Conservation (phyloP, 352 stramenopile genomes). For the Phytophthora pini region DNA sequence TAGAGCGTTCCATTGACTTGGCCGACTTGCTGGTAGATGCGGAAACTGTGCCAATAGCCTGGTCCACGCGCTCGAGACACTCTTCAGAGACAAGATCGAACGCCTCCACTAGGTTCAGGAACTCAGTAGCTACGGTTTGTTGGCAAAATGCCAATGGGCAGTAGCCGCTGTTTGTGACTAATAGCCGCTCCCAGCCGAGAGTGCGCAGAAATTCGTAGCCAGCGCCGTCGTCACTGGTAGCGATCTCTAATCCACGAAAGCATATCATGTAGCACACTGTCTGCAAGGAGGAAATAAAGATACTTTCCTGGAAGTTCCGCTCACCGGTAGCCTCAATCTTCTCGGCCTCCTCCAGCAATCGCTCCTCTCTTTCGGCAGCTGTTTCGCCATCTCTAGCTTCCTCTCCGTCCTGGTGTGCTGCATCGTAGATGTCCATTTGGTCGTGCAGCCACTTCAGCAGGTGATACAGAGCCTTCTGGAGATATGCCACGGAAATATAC, state of each 20-base stretch:
- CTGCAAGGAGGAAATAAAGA: slow-evolving; percentile 90
- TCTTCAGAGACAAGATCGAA: slow-evolving; percentile 81
- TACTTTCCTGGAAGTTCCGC: slow-evolving; percentile 67
- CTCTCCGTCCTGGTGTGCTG: slow-evolving; percentile 35
- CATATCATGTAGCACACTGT: slow-evolving; percentile 98
- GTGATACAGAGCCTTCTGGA: slow-evolving; percentile 94
- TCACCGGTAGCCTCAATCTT: slow-evolving; percentile 28
- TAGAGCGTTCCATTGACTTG: slow-evolving; percentile 78
- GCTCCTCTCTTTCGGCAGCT: slow-evolving; percentile 29
- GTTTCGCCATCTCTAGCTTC: slow-evolving; percentile 20
- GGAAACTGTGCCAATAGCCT: slow-evolving; percentile 63
- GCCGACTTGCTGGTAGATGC: slow-evolving; percentile 41
- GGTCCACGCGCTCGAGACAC: slow-evolving; percentile 77
- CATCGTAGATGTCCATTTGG: slow-evolving; percentile 92
- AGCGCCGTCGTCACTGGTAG: slow-evolving; percentile 56
- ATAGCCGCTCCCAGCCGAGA: slow-evolving; percentile 81
- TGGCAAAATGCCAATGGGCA: slow-evolving; percentile 83
- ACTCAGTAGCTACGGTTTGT: slow-evolving; percentile 81
- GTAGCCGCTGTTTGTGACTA: slow-evolving; percentile 64
- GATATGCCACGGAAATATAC: slow-evolving; percentile 93
- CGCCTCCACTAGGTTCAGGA: slow-evolving; percentile 82
- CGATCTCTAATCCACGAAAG: slow-evolving; percentile 93
- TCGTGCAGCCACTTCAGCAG: slow-evolving; percentile 94
- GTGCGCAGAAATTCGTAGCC: slow-evolving; percentile 84
- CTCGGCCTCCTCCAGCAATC: slow-evolving; percentile 36